phyloP scores from a whole-genome alignment of 2,329 filamentous ascomycete species.

The Cercospora citrullina region DNA sequence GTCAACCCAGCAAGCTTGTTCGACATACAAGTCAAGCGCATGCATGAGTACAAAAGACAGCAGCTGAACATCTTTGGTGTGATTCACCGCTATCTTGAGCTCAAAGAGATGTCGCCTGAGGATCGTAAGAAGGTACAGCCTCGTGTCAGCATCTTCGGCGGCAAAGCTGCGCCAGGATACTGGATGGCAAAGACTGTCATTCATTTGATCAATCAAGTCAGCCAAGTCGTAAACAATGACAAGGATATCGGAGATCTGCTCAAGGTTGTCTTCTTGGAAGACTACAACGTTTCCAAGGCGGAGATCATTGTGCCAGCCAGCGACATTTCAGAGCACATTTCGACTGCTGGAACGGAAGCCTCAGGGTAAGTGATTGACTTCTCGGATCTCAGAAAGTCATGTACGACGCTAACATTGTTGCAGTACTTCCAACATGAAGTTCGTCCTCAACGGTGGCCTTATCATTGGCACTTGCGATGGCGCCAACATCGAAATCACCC shows the following conservation, averaged over 20 bases:
- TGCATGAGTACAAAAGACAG: slow-evolving; percentile 94
- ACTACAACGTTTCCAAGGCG: slow-evolving; percentile 99
- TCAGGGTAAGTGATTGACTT: slow-evolving; percentile 47
- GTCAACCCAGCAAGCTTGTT: slow-evolving; percentile 90
- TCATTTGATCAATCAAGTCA: slow-evolving; percentile 91
- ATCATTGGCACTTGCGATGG: slow-evolving; percentile 98
- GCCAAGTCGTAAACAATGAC: slow-evolving; percentile 87
- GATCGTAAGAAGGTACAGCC: slow-evolving; percentile 84
- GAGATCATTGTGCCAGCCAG: slow-evolving; percentile 94
- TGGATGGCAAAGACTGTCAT: slow-evolving; percentile 99
- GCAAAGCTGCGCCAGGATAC: slow-evolving; percentile 96
- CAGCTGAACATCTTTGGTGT: slow-evolving; percentile 99
- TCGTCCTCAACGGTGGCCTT: slow-evolving; percentile 92
- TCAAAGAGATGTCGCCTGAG: slow-evolving; percentile 81
- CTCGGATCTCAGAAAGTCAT: background rate
- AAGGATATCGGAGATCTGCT: slow-evolving; percentile 87
- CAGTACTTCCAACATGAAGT: slow-evolving; percentile 98
- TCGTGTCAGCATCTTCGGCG: slow-evolving; percentile 93
- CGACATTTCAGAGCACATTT: slow-evolving; percentile 97
- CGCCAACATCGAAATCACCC: slow-evolving; percentile 90
- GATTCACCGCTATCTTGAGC: slow-evolving; percentile 86
- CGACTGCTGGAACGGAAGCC: slow-evolving; percentile 89
- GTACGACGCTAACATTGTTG: slow-evolving; percentile 3
- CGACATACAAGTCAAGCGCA: slow-evolving; percentile 97
- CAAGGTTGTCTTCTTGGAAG: slow-evolving; percentile 95